Evolutionary conservation across 2,329 filamentous ascomycete species (phyloP).

Genomic region (Cladosporium sp.): DNA sequence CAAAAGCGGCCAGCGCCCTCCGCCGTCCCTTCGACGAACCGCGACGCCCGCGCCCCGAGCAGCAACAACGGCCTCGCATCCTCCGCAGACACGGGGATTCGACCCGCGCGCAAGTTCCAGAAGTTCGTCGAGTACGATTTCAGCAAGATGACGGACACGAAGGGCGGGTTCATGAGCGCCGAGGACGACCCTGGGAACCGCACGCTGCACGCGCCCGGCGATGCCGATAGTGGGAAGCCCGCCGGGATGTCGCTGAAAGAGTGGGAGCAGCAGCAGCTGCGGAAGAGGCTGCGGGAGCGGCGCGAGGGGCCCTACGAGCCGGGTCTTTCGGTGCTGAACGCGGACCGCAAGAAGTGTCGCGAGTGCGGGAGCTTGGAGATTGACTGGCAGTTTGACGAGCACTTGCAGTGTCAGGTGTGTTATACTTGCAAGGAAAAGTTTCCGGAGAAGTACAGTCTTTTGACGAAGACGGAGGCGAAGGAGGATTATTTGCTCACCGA

Average conservation of each 20-base stretch:
- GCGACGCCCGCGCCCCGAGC: conserved; percentile 56
- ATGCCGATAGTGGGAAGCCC: conserved; percentile 51
- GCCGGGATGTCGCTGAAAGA: conserved; percentile 83
- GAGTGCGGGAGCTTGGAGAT: conserved; percentile 84
- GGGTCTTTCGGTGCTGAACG: conserved; percentile 67
- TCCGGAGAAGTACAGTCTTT: conserved; percentile 86
- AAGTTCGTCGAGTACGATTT: conserved; percentile 98
- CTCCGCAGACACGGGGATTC: conserved; percentile 50
- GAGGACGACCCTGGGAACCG: conserved; percentile 90
- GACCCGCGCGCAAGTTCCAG: conserved; percentile 78
- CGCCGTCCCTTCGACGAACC: conserved; percentile 52
- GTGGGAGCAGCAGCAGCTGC: conserved; percentile 78
- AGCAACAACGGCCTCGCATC: conserved; percentile 27
- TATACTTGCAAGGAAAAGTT: conserved; percentile 77
- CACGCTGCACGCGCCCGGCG: conserved; percentile 56
- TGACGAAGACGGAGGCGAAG: conserved; percentile 94
- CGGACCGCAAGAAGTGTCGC: conserved; percentile 61
- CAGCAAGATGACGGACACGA: conserved; percentile 95
- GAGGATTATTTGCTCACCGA: conserved; percentile 96
- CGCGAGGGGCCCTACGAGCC: conserved; percentile 84
- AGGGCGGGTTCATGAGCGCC: conserved; percentile 85
- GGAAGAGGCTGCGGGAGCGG: conserved; percentile 64
- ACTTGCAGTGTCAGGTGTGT: conserved; percentile 72
- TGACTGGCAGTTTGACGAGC: conserved; percentile 90
- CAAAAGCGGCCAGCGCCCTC: conserved; percentile 63